Evolutionary conservation across 805 yeast species (phyloP), one percentile per base, ranked within the genome.

Genomic region (Yarrowia osloensis): DNA sequence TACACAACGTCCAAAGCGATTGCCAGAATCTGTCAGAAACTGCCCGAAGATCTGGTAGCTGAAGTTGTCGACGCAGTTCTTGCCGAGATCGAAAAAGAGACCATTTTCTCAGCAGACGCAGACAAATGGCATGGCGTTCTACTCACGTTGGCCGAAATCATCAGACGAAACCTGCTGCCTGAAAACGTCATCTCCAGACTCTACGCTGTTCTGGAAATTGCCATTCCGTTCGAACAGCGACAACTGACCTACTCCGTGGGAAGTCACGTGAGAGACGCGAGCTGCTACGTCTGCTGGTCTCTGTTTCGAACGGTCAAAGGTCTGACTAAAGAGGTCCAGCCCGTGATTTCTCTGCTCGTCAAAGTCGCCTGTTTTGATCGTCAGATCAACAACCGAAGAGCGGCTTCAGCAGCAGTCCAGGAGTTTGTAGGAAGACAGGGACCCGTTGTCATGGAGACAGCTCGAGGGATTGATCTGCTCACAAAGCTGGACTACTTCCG

Each of bases 251-350:
- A 79, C 24, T 78, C 86, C 0, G 74, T 84, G 7, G 96, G 96
- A 0, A 77, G 84, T 1, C 91, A 88, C 70, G 82, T 94, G 1
- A 81, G 96, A 67, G 98, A 93, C 75, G 86, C 97, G 0, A 86
- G 94, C 0, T 89, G 96, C 75, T 93, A 89, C 73, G 85, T 90
- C 0, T 77, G 86, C n/a, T 93, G 98, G 98, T 84, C 96, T 0
- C 66, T 89, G 19, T 81, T 85, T 39, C 81, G 88, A 70, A 77
- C 77, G 15, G 77, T 73, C 71, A 77, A 67, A 47, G 66, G 49
- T 1, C 57, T 73, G 0, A 37, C 71, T 0, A 59, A 71, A 29
- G 21, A 70, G 1, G 65, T 73, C 1, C 63, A 63, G 1, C 22
- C 68, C 72, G 7, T 77, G 75, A 42, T 72, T 68, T 35, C 68